Evolutionary conservation across 2,329 filamentous ascomycete genomes (phyloP).

Genomic region (Didymellaceae sp.): DNA sequence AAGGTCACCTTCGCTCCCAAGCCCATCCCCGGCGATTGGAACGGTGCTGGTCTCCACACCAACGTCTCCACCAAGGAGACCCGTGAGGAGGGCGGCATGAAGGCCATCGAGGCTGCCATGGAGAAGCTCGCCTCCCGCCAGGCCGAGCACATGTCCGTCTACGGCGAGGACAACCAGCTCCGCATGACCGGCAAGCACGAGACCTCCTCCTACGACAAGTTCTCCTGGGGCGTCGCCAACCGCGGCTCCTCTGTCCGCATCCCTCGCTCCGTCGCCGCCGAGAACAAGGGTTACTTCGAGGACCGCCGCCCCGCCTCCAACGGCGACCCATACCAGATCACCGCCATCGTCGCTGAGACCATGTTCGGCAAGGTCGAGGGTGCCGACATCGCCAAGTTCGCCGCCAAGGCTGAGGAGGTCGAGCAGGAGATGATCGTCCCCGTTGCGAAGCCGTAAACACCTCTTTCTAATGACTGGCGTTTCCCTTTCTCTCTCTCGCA

Average conservation of each 20-base stretch:
- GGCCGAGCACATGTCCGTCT: slow-evolving; percentile 76
- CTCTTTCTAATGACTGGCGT: slow-evolving; percentile 11
- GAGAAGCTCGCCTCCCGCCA: slow-evolving; percentile 60
- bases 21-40: slow-evolving; percentile 95
- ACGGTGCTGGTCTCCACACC: slow-evolving; percentile 90
- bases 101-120: slow-evolving; percentile 83
- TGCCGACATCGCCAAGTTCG: slow-evolving; percentile 53
- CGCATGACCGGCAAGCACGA: slow-evolving; percentile 94
- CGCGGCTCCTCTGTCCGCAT: slow-evolving; percentile 94
- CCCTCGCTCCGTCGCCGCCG: slow-evolving; percentile 80
- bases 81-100: slow-evolving; percentile 91
- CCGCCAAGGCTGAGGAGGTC: slow-evolving; percentile 39
- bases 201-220: slow-evolving; percentile 91
- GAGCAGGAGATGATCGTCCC: slow-evolving; percentile 46
- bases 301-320: slow-evolving; percentile 73
- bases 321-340: slow-evolving; percentile 84
- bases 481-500: slow-evolving; percentile 4
- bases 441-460: slow-evolving; percentile 37
- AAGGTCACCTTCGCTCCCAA: slow-evolving; percentile 96
- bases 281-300: slow-evolving; percentile 96
- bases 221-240: slow-evolving; percentile 94
- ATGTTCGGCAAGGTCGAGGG: slow-evolving; percentile 59
- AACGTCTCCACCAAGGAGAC: slow-evolving; percentile 93
- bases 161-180: slow-evolving; percentile 93
- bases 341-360: slow-evolving; percentile 81